Evolutionary conservation across 1,284 basidiomycete species (phyloP), one percentile per base, ranked within the genome.

Genomic region (Wolfiporia cocos): DNA sequence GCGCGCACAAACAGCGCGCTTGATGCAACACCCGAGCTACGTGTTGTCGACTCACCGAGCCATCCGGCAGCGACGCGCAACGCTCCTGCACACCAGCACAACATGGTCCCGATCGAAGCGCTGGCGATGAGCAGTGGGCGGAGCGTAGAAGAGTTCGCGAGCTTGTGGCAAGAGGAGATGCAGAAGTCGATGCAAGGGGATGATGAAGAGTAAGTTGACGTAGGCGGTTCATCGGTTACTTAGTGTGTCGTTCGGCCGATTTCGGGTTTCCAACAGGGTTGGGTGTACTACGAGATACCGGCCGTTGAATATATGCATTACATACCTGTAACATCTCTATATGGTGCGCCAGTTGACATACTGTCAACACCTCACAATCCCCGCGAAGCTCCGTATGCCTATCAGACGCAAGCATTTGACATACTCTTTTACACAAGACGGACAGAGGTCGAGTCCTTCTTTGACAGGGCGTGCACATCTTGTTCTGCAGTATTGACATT

Each of bases 61-160:
- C 86, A 92, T 59, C 86, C 81, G 1, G 74, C 70, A 2, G 83
- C 77, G 0, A 72, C 65, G 23, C 68, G 72, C 39, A 87, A 79
- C 49, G 76, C 79, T 2, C 90, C 92, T 1, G 70, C 76, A 1
- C 74, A 92, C 56, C 84, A 87, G 50, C 84, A 89, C 55, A 97
- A 96, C 58, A 95, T 95, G 87, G 73, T 95, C 14, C 95, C 94
- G 2, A 72, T 89, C 30, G 94, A 98, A 56, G 86, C 90, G 11
- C 68, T 96, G 17, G 76, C 75, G 40, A 65, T 95, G 57, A 85
- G 88, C 52, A 74, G 74, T 40, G 92, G 92, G 2, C 71, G 74
- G 37, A 76, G 74, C 49, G 73, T 92, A 24, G 70, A 73, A 28
- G 83, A 87, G 46, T 94, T 96, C 60, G 75, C 78, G 4, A 66